These are phyloP conservation scores for Verticillium dahliae DNA, from an alignment of 2,329 filamentous ascomycete species.

Conservation along the genomic window DNA sequence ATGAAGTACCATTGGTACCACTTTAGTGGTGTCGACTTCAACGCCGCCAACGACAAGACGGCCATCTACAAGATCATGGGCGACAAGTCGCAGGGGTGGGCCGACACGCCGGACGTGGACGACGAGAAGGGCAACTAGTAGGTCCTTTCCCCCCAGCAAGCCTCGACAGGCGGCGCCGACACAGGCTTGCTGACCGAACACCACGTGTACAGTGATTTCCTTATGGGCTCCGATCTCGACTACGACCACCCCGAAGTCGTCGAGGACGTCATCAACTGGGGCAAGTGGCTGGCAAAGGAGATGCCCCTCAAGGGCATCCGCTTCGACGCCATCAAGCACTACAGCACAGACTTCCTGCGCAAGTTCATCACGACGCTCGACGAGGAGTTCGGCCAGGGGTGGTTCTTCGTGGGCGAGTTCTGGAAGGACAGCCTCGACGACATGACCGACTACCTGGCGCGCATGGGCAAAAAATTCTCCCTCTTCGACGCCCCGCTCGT, in stretches of 20 bases:
- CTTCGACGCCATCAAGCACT: conserved; percentile 69
- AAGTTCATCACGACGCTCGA: conserved; percentile 56
- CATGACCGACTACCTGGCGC: conserved; percentile 22
- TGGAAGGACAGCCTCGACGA: conserved; percentile 29
- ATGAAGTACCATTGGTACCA: conserved; percentile 65
- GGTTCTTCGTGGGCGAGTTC: conserved; percentile 32
- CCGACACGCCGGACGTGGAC: conserved; percentile 49
- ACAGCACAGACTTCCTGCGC: conserved; percentile 58
- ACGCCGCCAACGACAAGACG: conserved; percentile 50
- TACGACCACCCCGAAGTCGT: conserved; percentile 57
- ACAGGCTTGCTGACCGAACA: conserved; percentile 45
- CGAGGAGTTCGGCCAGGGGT: conserved; percentile 28
- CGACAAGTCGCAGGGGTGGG: conserved; percentile 57
- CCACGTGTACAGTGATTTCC: conserved; percentile 43
- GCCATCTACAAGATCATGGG: conserved; percentile 63
- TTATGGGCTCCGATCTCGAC: conserved; percentile 69
- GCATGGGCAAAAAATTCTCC: conserved; percentile 49
- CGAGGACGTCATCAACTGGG: conserved; percentile 60
- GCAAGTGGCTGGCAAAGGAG: conserved; percentile 57
- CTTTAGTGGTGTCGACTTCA: conserved; percentile 65
- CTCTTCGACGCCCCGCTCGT: conserved; percentile 65
- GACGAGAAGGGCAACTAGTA: conserved; percentile 57
- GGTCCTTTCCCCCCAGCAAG: conserved; percentile 21
- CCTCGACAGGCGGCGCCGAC: too few relatives aligned
- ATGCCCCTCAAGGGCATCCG: conserved; percentile 59